Evolutionary conservation across 345 rosid genomes (phyloP).

Genomic region (Citrus glauca): DNA sequence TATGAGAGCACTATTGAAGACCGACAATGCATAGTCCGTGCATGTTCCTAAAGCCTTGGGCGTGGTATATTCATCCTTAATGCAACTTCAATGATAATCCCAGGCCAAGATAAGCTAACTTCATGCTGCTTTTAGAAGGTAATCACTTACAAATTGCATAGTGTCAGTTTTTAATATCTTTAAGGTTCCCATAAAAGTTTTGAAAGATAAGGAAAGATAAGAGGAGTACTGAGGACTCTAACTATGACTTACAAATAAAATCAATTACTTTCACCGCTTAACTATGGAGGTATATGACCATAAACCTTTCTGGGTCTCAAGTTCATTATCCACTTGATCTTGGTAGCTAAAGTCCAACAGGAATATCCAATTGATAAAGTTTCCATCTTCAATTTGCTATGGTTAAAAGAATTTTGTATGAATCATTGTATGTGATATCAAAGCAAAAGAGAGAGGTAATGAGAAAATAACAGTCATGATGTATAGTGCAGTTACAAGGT

Average conservation of each 20-base stretch:
- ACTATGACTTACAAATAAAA: background rate
- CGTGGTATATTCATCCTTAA: background rate
- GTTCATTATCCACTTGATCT: background rate
- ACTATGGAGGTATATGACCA: background rate
- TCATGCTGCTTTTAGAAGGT: background rate
- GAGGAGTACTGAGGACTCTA: background rate
- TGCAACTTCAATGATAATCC: background rate
- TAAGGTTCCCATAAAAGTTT: background rate
- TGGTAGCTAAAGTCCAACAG: background rate
- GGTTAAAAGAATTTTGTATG: background rate
- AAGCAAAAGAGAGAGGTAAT: background rate
- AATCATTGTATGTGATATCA: background rate
- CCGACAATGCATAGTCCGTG: background rate
- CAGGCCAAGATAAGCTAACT: background rate
- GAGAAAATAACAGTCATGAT: slow-evolving; percentile 2
- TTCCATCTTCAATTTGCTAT: background rate
- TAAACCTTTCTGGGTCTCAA: background rate
- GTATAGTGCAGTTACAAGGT: background rate
- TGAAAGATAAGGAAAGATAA: background rate
- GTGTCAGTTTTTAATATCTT: background rate
- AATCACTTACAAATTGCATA: background rate
- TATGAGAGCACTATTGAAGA: background rate
- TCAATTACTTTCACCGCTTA: background rate
- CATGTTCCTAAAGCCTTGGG: background rate
- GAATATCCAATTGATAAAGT: background rate